Evolutionary conservation across 1,284 basidiomycete genomes (phyloP), one percentile per base, ranked within the genome.

Genomic region (Cystobasidium slooffiae): DNA sequence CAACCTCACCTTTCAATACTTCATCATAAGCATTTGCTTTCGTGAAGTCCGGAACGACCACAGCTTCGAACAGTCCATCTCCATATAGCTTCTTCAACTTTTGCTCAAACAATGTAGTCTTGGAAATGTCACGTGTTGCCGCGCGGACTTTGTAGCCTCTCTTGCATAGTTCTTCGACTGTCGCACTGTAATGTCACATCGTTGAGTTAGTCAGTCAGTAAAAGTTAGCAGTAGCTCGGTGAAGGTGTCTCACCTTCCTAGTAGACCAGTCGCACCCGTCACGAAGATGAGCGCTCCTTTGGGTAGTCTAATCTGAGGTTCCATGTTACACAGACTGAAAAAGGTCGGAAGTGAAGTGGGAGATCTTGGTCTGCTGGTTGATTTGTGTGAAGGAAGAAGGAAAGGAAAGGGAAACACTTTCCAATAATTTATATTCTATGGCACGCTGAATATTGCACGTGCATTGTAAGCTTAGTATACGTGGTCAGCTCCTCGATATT

Each of bases 201-300:
- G 5, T 14, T 12, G 41, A 37, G 37, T 61, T 3, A 56, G 53
- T 49, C 46, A 49, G 12, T 12, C 8, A 9, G 46, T 9, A 9
- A n/a, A 49, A 6, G n/a, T 14, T 6, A 14, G 46, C 3, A 6
- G 46, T 14, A 14, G 46, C 14, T 3, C 46, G 1, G 6, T 12
- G 3, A 18, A 8, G 31, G 44, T 39, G 59, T 18, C 69, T 31
- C 14, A 64, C 47, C 46, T 41, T 20, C 69, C 69, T 6, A 72
- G 24, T 16, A 72, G 39, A 47, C 69, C 69, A n/a, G 61, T 67
- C 67, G 64, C 69, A 20, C 69, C 69, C 18, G 69, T 72, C 8
- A 72, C 63, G 31, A 72, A 46, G 55, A 72, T 53, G 1, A 67
- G 37, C 31, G 62, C 47, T 47, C 69, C 69, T 41, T 68, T 68